Evolutionary conservation across 2,329 filamentous ascomycete genomes (phyloP).

Genomic region (Calonectria fujianensis): DNA sequence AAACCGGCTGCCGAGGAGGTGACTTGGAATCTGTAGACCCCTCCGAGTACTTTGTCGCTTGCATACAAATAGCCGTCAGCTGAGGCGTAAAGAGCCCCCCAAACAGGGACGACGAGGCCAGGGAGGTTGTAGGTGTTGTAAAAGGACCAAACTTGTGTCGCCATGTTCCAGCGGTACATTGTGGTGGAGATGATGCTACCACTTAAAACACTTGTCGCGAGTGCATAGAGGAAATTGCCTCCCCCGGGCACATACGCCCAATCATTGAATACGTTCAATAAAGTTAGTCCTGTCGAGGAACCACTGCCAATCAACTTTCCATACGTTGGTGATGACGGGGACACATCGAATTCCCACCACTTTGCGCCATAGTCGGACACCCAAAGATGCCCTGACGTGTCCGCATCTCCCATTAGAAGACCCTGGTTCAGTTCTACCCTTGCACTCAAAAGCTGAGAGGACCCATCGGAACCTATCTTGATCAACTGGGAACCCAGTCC

Average conservation of each 20-base stretch:
- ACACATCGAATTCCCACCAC: constrained; percentile 53
- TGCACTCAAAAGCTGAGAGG: constrained; percentile 42
- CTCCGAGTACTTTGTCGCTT: constrained; percentile 45
- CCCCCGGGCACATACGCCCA: constrained; percentile 54
- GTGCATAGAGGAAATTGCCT: constrained; percentile 50
- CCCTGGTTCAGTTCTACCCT: constrained; percentile 42
- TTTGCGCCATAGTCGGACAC: constrained; percentile 47
- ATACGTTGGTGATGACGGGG: constrained; percentile 45
- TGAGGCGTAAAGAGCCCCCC: constrained; percentile 49
- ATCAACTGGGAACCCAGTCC: constrained; percentile 47
- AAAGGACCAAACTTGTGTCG: constrained; percentile 44
- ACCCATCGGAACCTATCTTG: constrained; percentile 49
- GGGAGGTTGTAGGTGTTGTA: constrained; percentile 42
- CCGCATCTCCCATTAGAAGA: constrained; percentile 52
- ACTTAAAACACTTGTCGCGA: constrained; percentile 36
- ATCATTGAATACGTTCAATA: constrained; percentile 38
- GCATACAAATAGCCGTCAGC: constrained; percentile 50
- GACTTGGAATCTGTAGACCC: constrained; percentile 49
- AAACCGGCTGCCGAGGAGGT: constrained; percentile 32
- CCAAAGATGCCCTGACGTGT: constrained; percentile 50
- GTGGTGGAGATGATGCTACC: constrained; percentile 7
- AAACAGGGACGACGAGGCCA: constrained; percentile 9
- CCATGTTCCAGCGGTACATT: constrained; percentile 49
- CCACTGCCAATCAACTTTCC: constrained; percentile 49
- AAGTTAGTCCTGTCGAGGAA: background rate